phyloP scores from a whole-genome alignment of 345 rosid species.

The Psidium friedrichsthalianum region DNA sequence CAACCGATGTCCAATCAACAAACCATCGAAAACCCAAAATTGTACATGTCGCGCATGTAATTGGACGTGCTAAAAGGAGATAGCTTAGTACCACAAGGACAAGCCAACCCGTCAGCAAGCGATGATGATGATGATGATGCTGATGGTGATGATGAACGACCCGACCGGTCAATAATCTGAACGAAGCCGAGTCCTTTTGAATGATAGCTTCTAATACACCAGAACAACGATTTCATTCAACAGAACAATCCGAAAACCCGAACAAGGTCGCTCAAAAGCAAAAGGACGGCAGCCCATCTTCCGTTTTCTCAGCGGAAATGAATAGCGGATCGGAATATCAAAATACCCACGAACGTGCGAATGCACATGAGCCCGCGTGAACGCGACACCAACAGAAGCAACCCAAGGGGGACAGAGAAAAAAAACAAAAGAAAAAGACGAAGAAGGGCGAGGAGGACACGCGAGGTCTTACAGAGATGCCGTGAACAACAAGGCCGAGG shows the following conservation, averaged over 20 bases:
- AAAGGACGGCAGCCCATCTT: not conserved
- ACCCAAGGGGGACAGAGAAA: not conserved
- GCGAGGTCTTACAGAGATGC: not conserved
- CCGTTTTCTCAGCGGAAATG: not conserved
- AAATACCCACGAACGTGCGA: not conserved
- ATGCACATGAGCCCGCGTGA: not conserved
- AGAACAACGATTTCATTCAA: not conserved
- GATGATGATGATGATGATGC: no score
- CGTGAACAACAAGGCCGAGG: not conserved
- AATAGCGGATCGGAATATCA: not conserved
- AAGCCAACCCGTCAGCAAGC: not conserved
- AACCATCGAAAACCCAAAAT: not conserved
- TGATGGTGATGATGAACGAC: not conserved
- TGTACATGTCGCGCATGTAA: not conserved
- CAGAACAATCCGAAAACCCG: not conserved
- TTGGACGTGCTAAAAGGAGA: not conserved
- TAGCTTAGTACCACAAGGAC: not conserved
- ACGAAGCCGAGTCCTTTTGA: not conserved
- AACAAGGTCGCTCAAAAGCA: not conserved
- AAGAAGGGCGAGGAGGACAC: not conserved
- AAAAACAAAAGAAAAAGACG: not conserved
- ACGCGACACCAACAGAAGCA: not conserved
- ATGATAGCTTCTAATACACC: not conserved
- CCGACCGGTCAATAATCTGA: not conserved
- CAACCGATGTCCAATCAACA: not conserved